Conservation (phyloP, 1,284 basidiomycete species). For the Rhodotorula sp. region DNA sequence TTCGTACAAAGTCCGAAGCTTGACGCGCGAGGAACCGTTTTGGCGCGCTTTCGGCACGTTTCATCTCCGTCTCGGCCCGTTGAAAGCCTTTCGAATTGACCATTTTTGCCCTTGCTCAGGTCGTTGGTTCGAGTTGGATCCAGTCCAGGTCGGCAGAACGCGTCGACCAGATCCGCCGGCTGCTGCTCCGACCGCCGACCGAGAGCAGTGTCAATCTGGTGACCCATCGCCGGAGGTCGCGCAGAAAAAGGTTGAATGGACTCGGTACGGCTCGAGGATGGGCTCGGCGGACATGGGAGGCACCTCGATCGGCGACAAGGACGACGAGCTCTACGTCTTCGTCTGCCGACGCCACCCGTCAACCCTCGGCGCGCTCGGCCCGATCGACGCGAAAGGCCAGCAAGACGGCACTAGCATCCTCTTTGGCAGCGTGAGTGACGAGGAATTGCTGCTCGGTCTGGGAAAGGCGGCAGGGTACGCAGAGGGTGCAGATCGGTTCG, state of each 20-base stretch:
- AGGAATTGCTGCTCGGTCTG: conserved; percentile 59
- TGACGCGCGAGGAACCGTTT: conserved; percentile 72
- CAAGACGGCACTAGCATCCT: conserved; percentile 53
- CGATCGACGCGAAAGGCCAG: background rate
- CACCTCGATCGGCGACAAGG: conserved; percentile 14
- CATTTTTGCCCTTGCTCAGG: background rate
- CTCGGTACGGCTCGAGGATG: conserved; percentile 28
- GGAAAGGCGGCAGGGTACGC: conserved; percentile 55
- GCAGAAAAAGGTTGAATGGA: conserved; percentile 8
- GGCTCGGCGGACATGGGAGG: too few species aligned
- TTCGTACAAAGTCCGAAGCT: conserved; percentile 66
- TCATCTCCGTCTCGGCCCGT: conserved; percentile 21
- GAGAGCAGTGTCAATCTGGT: background rate
- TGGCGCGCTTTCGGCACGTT: conserved; percentile 71
- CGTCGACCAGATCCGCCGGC: background rate
- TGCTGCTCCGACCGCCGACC: background rate
- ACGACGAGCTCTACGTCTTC: conserved; percentile 61
- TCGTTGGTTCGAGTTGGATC: conserved; percentile 67
- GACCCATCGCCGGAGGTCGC: conserved; percentile 31
- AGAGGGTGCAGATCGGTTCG: conserved; percentile 61
- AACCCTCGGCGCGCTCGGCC: conserved; percentile 48
- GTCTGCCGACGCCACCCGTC: conserved; percentile 59
- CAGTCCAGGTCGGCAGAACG: conserved; percentile 56
- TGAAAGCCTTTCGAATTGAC: background rate
- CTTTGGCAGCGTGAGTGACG: conserved; percentile 54